These are phyloP conservation scores for Glutinoglossum americanum DNA, from an alignment of 495 filamentous ascomycete species.

Conservation along the genomic window DNA sequence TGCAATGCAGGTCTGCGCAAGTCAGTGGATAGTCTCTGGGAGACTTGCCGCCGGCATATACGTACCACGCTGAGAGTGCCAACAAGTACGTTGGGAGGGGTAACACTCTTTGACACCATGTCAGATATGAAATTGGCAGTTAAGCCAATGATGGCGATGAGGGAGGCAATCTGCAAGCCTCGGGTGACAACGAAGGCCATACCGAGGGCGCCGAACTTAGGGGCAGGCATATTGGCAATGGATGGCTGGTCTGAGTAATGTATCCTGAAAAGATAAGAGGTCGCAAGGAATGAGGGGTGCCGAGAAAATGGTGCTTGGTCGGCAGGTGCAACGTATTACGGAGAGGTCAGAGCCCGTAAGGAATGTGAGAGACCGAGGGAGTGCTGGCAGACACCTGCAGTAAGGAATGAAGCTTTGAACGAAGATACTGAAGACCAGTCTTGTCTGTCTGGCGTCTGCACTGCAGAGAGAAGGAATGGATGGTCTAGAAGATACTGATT, in stretches of 20 bases:
- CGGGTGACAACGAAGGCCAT: constrained; percentile 56
- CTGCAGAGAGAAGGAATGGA: not conserved
- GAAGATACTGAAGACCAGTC: constrained; percentile 8
- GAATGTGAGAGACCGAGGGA: not conserved
- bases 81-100: constrained; percentile 49
- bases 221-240: constrained; percentile 22
- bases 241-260: not conserved
- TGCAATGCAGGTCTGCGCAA: constrained; percentile 44
- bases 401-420: not conserved
- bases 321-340: not conserved
- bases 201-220: constrained; percentile 51
- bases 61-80: constrained; percentile 62
- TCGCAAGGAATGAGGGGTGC: not conserved
- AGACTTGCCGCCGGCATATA: constrained; percentile 5
- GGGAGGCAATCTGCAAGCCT: constrained; percentile 42
- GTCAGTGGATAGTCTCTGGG: not conserved
- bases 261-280: not conserved
- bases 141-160: constrained; percentile 65
- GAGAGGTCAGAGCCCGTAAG: not conserved
- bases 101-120: constrained; percentile 39
- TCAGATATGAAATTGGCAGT: constrained; percentile 63
- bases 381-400: not conserved
- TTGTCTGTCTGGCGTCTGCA: not conserved
- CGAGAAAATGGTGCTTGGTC: not conserved
- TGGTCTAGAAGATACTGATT: not conserved